phyloP scores from a whole-genome alignment of 768 basidiomycete genomes.

The Pisolithus albus region DNA sequence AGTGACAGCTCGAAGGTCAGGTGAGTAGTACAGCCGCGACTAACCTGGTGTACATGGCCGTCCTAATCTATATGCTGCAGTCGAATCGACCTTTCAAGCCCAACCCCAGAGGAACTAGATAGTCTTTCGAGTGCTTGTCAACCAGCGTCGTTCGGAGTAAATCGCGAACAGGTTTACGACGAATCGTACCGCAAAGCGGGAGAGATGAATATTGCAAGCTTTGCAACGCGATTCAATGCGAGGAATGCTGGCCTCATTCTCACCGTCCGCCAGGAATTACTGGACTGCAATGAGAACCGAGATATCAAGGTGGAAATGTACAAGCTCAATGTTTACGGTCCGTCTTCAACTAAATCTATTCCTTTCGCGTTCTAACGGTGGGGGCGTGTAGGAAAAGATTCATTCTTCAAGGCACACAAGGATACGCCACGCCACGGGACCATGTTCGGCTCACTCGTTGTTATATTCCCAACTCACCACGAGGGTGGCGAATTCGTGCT shows the following conservation, averaged over 20 bases:
- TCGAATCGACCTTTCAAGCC: no score
- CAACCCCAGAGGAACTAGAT: constrained; percentile 1
- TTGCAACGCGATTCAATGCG: constrained; percentile 29
- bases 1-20: no score
- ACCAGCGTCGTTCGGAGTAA: no score
- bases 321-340: constrained; percentile 44
- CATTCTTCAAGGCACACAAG: constrained; percentile 45
- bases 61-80: no score
- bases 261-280: constrained; percentile 14
- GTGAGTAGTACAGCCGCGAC: no score
- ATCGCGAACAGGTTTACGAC: no score
- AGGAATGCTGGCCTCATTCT: constrained; percentile 21
- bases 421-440: constrained; percentile 38
- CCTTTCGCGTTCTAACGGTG: not conserved
- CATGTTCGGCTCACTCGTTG: constrained; percentile 49
- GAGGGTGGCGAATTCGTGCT: constrained; percentile 27
- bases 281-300: constrained; percentile 10
- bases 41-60: no score
- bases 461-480: constrained; percentile 41
- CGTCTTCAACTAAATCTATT: not conserved
- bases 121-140: constrained; percentile 31
- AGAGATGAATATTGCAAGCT: constrained; percentile 22
- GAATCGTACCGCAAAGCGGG: no score
- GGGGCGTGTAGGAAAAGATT: constrained; percentile 28
- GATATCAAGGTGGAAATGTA: constrained; percentile 31